Conservation (phyloP, 2,329 filamentous ascomycete genomes). For the Fusarium vanettenii region DNA sequence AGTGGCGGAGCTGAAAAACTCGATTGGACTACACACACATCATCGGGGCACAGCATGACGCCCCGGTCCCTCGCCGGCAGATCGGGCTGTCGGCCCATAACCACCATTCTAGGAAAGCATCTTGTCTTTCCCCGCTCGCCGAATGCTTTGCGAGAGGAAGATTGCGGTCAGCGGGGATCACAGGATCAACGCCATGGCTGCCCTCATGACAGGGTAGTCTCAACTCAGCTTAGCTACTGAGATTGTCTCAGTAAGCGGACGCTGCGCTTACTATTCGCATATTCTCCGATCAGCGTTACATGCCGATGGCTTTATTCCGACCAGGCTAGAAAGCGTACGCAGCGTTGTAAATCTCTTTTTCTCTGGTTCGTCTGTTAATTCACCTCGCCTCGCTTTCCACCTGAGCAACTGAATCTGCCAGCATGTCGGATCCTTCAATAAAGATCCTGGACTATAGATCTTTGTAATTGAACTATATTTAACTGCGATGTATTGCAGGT, state of each 20-base stretch:
- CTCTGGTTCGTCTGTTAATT: neutral
- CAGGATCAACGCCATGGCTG: neutral
- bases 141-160: neutral
- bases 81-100: neutral
- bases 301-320: neutral
- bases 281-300: neutral
- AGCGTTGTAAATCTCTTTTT: neutral
- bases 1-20: neutral
- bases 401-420: neutral
- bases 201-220: neutral
- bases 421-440: neutral
- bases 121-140: neutral
- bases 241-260: neutral
- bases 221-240: neutral
- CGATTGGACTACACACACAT: neutral
- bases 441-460: neutral
- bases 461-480: neutral
- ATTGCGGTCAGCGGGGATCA: neutral
- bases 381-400: neutral
- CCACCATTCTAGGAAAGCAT: neutral
- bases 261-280: neutral
- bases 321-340: neutral
- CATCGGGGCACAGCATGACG: neutral
- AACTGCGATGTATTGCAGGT: neutral
- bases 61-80: neutral